Percentiles rank a stretch among this genome's conserved stretches.
Conservation (phyloP, 306 rosid genomes). For the Rosa lucieae region DNA sequence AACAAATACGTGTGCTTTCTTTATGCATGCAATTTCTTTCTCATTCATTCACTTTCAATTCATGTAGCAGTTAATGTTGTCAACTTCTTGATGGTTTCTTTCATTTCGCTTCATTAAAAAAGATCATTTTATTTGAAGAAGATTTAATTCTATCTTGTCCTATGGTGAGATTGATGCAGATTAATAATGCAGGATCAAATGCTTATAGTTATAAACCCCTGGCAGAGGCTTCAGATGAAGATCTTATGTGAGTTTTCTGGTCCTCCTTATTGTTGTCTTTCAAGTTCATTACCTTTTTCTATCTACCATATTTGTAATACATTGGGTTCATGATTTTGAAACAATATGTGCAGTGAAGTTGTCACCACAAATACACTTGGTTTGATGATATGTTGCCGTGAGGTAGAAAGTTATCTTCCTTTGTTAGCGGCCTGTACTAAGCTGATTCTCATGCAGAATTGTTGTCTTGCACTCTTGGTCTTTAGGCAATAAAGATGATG, state of each 20-base stretch:
- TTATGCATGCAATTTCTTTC: background rate
- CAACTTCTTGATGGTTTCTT: background rate
- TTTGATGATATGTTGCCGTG: slow-evolving; percentile 96
- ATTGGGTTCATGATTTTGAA: slow-evolving; percentile 23
- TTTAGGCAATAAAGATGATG: slow-evolving; percentile 94
- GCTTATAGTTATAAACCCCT: slow-evolving; percentile 90
- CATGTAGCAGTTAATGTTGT: background rate
- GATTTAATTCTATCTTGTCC: slow-evolving; percentile 31
- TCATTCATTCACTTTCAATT: background rate
- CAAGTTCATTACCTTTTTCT: background rate
- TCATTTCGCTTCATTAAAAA: background rate
- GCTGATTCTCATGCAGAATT: slow-evolving; percentile 26
- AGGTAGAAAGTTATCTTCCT: slow-evolving; percentile 53
- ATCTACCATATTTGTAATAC: slow-evolving; percentile 2
- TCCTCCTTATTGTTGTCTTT: background rate
- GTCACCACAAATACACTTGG: slow-evolving; percentile 94
- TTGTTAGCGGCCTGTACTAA: slow-evolving; percentile 17
- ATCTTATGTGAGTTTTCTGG: slow-evolving; percentile 69
- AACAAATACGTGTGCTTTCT: background rate
- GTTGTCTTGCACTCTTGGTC: slow-evolving; percentile 24
- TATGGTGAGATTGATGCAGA: slow-evolving; percentile 61
- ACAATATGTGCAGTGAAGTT: slow-evolving; percentile 69
- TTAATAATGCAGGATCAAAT: slow-evolving; percentile 97
- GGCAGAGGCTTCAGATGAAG: slow-evolving; percentile 93
- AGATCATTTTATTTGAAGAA: slow-evolving; percentile 10